Evolutionary conservation across 164 flowering plant species (phyloP), one percentile per base, ranked within the genome.

Genomic region (Vitis rotundifolia): DNA sequence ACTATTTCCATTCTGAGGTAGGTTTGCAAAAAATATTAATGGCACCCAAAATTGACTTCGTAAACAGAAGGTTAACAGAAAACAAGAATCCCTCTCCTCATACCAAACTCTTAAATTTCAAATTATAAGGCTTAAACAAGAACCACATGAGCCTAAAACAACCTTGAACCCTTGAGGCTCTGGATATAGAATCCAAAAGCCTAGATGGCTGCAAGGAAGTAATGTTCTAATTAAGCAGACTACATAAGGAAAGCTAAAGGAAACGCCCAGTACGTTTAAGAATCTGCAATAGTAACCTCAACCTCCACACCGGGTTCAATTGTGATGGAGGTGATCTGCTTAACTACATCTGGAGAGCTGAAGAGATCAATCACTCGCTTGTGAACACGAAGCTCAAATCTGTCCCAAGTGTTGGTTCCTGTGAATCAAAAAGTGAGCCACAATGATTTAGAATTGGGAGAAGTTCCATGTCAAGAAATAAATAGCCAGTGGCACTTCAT

Each of bases 221-320:
- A 37, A 37, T 37, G 44, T 37, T 37, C 44, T 37, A 37, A 37
- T 37, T 37, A 37, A 37, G 3, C 44, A 37, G 44, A 37, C 44
- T 37, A 37, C 44, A 37, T 37, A 37, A 4, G 7, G 7, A 37
- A 37, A 37, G 44, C 1, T 37, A 6, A 37, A 37, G 44, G 13
- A 59, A 16, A 55, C 0, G 51, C 3, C 15, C 16, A 47, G 37
- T 49, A 68, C 54, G 68, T 73, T 75, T 68, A 86, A 67, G 86
- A 78, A 70, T 92, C 97, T 1, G 95, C 95, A 72, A 90, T 90
- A 22, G 97, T 92, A 29, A 92, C 96, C 78, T 92, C 97, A 63
- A 92, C 96, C 81, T 92, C 95, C 5, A 92, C 97, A 73, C 95
- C 97, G 48, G 97, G 97, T 75, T 92, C 95, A 78, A 90, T 92